Conservation (phyloP, 306 rosid genomes). For the Vachellia pachyceras region DNA sequence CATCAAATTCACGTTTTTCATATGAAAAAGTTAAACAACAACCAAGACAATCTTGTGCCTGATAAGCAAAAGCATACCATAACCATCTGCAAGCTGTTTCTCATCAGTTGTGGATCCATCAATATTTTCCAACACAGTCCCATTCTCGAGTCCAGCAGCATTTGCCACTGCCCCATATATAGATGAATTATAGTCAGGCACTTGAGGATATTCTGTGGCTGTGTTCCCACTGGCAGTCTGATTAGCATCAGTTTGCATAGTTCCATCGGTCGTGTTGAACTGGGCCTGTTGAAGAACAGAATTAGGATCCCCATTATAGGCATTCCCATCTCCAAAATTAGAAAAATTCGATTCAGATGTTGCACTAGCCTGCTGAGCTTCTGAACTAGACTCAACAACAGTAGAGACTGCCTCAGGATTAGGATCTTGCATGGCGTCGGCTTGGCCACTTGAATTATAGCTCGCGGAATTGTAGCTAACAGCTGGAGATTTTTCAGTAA, state of each 20-base stretch:
- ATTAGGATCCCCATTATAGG: slow-evolving; percentile 52
- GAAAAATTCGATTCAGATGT: slow-evolving; percentile 41
- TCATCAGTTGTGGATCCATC: slow-evolving; percentile 52
- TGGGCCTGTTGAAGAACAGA: slow-evolving; percentile 59
- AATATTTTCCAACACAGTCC: slow-evolving; percentile 56
- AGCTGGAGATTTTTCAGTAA: slow-evolving; percentile 58
- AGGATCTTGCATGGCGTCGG: slow-evolving; percentile 48
- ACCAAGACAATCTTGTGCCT: no score
- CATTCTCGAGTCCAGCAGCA: slow-evolving; percentile 60
- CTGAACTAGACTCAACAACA: slow-evolving; percentile 46
- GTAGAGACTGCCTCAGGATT: slow-evolving; percentile 44
- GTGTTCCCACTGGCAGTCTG: slow-evolving; percentile 44
- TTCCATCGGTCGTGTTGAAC: slow-evolving; percentile 42
- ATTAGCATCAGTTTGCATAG: slow-evolving; percentile 46
- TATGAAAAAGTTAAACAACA: no score
- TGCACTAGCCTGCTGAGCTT: slow-evolving; percentile 46
- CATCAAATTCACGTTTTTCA: background rate
- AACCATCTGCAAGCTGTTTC: slow-evolving; percentile 68
- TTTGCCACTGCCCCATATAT: slow-evolving; percentile 48
- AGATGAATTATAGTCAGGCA: slow-evolving; percentile 55
- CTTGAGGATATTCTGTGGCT: slow-evolving; percentile 44
- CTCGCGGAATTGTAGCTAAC: slow-evolving; percentile 45
- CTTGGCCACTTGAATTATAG: slow-evolving; percentile 55
- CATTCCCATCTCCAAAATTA: slow-evolving; percentile 52
- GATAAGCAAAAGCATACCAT: no score